Percentiles rank a stretch among this genome's conserved stretches.
Conservation (phyloP, 768 basidiomycete species). For the Termitomyces sp. region DNA sequence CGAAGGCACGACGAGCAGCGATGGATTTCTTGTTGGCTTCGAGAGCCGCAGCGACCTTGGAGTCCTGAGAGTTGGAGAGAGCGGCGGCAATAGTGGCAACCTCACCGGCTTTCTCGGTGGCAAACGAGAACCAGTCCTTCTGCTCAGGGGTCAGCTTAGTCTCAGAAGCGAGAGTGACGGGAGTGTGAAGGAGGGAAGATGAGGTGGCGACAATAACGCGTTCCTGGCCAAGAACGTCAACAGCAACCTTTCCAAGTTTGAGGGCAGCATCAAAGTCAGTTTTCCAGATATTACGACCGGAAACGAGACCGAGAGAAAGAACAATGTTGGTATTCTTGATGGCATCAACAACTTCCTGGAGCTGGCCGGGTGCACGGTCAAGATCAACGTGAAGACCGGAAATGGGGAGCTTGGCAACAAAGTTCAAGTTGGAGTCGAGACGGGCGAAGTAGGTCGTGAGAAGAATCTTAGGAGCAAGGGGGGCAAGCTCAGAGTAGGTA, state of each 20-base stretch:
- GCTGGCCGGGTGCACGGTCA: constrained; percentile 87
- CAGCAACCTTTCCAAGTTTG: constrained; percentile 78
- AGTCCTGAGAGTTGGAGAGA: constrained; percentile 80
- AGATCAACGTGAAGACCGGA: constrained; percentile 96
- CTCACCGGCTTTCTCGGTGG: constrained; percentile 91
- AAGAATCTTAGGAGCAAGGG: constrained; percentile 86
- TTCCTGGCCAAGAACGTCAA: constrained; percentile 76
- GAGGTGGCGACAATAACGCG: constrained; percentile 94
- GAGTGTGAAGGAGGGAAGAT: constrained; percentile 97
- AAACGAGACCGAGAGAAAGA: constrained; percentile 93
- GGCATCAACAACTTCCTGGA: constrained; percentile 75
- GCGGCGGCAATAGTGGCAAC: constrained; percentile 83
- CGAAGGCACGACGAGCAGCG: constrained; percentile 90
- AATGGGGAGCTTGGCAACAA: constrained; percentile 87
- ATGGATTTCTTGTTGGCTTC: constrained; percentile 91
- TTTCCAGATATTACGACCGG: constrained; percentile 99
- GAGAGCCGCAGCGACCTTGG: constrained; percentile 62
- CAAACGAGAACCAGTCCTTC: constrained; percentile 98
- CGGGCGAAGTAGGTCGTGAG: constrained; percentile 97
- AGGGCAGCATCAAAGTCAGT: constrained; percentile 83
- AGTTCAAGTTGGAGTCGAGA: constrained; percentile 87
- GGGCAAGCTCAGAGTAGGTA: constrained; percentile 76
- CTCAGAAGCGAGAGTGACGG: constrained; percentile 92
- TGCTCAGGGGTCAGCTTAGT: constrained; percentile 84
- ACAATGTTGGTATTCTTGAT: constrained; percentile 77